Conservation (phyloP, 495 filamentous ascomycete genomes). For the Hyphodiscus hymeniophilus region DNA sequence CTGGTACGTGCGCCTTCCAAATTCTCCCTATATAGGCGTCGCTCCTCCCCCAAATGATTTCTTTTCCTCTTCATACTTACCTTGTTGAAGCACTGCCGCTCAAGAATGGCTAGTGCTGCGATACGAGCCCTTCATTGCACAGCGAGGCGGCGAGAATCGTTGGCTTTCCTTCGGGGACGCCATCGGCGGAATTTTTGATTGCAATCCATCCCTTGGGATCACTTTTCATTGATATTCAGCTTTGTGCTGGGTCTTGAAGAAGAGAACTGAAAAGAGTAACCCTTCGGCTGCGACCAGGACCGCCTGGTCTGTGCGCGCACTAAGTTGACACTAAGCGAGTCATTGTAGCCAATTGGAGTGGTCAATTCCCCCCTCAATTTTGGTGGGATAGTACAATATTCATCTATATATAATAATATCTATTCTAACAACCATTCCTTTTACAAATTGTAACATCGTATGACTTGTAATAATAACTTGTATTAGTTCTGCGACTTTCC, state of each 20-base stretch:
- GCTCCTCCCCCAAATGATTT: neutral
- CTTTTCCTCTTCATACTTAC: constrained; percentile 20
- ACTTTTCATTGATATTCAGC: constrained; percentile 47
- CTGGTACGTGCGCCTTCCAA: neutral
- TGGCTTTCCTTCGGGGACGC: constrained; percentile 64
- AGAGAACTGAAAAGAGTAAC: constrained; percentile 23
- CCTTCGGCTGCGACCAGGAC: neutral
- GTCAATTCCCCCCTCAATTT: too few species aligned
- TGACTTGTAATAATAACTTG: too few species aligned
- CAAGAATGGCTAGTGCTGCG: constrained; percentile 17
- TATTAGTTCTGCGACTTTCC: too few species aligned
- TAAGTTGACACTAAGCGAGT: too few species aligned
- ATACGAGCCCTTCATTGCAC: constrained; percentile 70
- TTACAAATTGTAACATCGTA: too few species aligned
- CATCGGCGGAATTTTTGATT: constrained; percentile 65
- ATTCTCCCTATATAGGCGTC: neutral
- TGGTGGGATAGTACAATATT: too few species aligned
- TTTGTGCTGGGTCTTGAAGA: constrained; percentile 42
- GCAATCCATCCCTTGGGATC: constrained; percentile 23
- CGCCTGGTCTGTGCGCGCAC: neutral
- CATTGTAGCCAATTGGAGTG: too few species aligned
- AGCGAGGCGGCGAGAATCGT: constrained; percentile 58
- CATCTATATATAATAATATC: too few species aligned
- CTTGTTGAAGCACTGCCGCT: constrained; percentile 17
- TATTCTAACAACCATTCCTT: too few species aligned